Percentiles rank a stretch among this genome's conserved stretches.
Evolutionary conservation across 495 filamentous ascomycete species (phyloP).

Genomic region (Wilcoxina mikolae): DNA sequence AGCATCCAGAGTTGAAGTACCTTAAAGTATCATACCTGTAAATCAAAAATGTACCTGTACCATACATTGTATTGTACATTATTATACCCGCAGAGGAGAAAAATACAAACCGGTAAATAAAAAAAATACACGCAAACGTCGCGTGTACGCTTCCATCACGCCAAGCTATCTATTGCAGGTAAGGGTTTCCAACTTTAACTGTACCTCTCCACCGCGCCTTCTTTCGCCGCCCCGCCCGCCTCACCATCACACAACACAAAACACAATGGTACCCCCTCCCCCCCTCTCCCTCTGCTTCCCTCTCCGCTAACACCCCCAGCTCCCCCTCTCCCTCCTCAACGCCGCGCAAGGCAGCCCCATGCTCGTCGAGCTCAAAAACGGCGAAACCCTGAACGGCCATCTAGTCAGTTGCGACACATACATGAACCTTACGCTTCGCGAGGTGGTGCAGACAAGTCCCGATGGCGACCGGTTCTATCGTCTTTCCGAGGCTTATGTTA

Average conservation of each 20-base stretch:
- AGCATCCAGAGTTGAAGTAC: too few relatives aligned
- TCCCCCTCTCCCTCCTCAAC: constrained; percentile 74
- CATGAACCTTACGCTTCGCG: constrained; percentile 96
- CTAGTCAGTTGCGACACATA: constrained; percentile 93
- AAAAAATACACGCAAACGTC: too few relatives aligned
- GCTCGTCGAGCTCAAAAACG: constrained; percentile 98
- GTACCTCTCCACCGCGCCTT: not conserved
- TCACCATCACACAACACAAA: not conserved
- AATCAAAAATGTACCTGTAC: too few relatives aligned
- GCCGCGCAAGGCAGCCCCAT: constrained; percentile 96
- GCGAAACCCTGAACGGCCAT: constrained; percentile 92
- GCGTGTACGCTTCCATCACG: too few relatives aligned
- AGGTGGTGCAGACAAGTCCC: constrained; percentile 94
- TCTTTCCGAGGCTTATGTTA: constrained; percentile 84
- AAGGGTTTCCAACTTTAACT: not conserved
- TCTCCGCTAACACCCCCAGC: not conserved
- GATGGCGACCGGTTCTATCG: constrained; percentile 89
- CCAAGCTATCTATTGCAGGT: too few relatives aligned
- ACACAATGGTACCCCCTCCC: not conserved
- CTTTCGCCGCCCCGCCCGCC: not conserved
- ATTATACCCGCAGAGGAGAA: too few relatives aligned
- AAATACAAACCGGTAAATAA: too few relatives aligned
- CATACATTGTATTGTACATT: too few relatives aligned
- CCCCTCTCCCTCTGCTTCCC: not conserved
- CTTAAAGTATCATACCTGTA: too few relatives aligned